Evolutionary conservation across 768 basidiomycete species (phyloP), one percentile per base, ranked within the genome.

Genomic region (Tricholoma saponaceum): DNA sequence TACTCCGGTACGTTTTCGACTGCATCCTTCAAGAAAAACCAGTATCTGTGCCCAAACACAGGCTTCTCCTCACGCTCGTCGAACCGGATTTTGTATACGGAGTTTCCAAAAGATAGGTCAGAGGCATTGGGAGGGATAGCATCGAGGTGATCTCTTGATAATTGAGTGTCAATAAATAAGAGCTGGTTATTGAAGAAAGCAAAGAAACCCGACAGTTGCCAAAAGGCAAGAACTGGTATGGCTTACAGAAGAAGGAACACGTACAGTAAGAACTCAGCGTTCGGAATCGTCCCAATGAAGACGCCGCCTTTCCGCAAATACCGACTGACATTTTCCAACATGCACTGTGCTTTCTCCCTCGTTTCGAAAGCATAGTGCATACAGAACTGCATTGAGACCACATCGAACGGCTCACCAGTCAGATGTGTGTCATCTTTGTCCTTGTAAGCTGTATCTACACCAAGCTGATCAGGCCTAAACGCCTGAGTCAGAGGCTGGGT

Each of bases 311-410:
- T 77, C 28, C 90, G 78, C 46, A 99, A 77, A 79, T 88, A 87
- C 47, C 80, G 74, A 56, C 85, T 83, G 28, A 95, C 95, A 69
- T 99, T 99, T 35, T 85, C 81, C 30, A 99, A 83, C 97, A 99
- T 97, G 69, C 85, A 88, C 30, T 92, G 82, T 23, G 86, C 90
- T 68, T 97, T 97, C 58, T 82, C 76, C 28, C 85, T 82, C n/a
- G 82, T 89, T 71, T 98, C 95, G 69, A 99, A 98, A 7, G 97
- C 97, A 67, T 99, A 98, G 70, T 99, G 97, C 92, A 99, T 98
- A 72, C 97, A 98, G 70, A 99, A 99, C 69, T 99, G 97, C 93
- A 98, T 92, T 2, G 93, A 92, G 5, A 98, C 94, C 56, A 94
- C 92, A 67, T 98, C 97, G 67, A 97, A 97, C 5, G 87, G 87